These are phyloP conservation scores for Durotheca rogersii DNA, from an alignment of 495 filamentous ascomycete genomes.

Conservation along the genomic window DNA sequence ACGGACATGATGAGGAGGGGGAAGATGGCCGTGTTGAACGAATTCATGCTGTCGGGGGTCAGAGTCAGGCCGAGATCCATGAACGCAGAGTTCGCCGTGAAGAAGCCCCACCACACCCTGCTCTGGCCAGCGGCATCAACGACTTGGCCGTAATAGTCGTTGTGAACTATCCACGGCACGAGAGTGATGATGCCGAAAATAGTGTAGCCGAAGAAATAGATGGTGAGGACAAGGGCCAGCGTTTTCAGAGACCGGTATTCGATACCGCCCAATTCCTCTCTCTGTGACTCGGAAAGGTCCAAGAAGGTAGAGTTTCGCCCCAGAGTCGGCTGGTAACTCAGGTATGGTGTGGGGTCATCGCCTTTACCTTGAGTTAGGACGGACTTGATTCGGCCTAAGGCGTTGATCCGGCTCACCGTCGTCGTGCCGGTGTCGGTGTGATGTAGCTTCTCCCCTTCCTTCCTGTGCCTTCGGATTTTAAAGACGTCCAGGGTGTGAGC, in stretches of 20 bases:
- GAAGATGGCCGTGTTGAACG: conserved; percentile 73
- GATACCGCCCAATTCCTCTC: conserved; percentile 90
- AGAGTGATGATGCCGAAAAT: conserved; percentile 70
- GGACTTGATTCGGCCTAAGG: conserved; percentile 25
- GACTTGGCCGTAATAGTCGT: conserved; percentile 58
- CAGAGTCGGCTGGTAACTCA: conserved; percentile 90
- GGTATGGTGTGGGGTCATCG: conserved; percentile 68
- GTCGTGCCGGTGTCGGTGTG: conserved; percentile 27
- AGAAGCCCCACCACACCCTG: conserved; percentile 88
- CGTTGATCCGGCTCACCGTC: conserved; percentile 12
- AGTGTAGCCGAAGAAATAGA: conserved; percentile 76
- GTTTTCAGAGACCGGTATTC: conserved; percentile 92
- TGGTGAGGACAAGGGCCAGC: conserved; percentile 69
- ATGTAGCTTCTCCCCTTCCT: conserved; percentile 30
- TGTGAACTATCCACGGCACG: conserved; percentile 74
- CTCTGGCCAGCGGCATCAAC: conserved; percentile 62
- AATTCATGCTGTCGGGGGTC: conserved; percentile 89
- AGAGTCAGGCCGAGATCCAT: conserved; percentile 86
- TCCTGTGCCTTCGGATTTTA: conserved; percentile 39
- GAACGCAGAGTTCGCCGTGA: conserved; percentile 80
- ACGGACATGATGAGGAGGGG: conserved; percentile 74
- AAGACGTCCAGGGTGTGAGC: conserved; percentile 36
- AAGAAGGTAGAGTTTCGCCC: conserved; percentile 91
- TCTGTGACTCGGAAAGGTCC: conserved; percentile 82
- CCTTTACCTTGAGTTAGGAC: conserved; percentile 49